Evolutionary conservation across 176 grass and related monocot species (phyloP).

Genomic region (Raddia guianensis): DNA sequence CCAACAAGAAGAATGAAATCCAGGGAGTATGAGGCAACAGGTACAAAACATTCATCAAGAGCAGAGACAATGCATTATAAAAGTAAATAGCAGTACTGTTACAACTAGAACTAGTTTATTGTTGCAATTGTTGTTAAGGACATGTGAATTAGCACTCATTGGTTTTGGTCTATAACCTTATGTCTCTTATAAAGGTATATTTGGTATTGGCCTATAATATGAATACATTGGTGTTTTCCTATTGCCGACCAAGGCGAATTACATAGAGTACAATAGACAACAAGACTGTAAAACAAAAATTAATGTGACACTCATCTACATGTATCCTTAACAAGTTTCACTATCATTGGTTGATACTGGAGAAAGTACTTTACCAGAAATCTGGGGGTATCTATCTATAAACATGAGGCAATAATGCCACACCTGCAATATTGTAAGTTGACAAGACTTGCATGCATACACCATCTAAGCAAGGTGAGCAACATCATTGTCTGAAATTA

Average conservation of each 20-base stretch:
- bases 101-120: background rate
- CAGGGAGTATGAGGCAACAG: background rate
- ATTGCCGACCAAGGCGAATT: background rate
- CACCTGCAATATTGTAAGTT: background rate
- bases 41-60: background rate
- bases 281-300: constrained; percentile 13
- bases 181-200: background rate
- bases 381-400: background rate
- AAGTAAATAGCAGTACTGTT: background rate
- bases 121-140: background rate
- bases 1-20: background rate
- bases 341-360: background rate
- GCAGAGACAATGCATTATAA: background rate
- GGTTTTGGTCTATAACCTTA: background rate
- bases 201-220: background rate
- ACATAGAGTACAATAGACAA: background rate
- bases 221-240: background rate
- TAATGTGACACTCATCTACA: background rate
- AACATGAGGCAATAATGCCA: background rate
- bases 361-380: background rate
- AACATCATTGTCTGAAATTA: background rate
- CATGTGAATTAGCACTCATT: constrained; percentile 14
- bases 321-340: background rate
- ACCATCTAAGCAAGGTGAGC: background rate
- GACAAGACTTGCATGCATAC: background rate